Evolutionary conservation across 2,329 filamentous ascomycete species (phyloP).

Genomic region (Sodiomyces alkalinus): DNA sequence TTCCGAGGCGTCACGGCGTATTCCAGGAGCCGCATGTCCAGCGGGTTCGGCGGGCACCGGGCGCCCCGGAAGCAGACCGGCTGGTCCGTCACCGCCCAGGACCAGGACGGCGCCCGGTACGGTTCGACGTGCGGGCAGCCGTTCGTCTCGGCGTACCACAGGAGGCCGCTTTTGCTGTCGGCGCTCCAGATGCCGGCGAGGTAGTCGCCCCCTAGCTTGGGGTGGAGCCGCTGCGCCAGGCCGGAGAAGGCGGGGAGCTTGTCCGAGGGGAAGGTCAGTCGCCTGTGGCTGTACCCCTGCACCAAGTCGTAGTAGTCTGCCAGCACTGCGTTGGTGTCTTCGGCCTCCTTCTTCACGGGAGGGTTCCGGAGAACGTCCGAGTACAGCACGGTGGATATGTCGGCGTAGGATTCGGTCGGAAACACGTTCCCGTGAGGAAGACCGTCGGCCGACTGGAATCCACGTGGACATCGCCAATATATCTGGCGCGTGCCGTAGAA

Average conservation of each 20-base stretch:
- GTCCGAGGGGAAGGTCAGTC: neutral
- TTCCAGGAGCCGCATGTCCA: neutral
- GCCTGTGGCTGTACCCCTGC: neutral
- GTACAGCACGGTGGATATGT: neutral
- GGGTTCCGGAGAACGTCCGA: too few relatives aligned
- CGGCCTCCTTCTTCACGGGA: too few relatives aligned
- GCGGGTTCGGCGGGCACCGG: neutral
- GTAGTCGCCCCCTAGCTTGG: neutral
- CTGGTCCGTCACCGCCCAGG: neutral
- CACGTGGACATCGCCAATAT: conserved; percentile 10
- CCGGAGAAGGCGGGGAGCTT: neutral
- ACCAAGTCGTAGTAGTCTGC: neutral
- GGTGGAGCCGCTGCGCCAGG: neutral
- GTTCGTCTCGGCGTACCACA: neutral
- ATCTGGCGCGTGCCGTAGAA: conserved; percentile 3
- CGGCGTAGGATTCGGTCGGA: neutral
- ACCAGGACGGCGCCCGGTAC: neutral
- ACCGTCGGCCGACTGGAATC: too few relatives aligned
- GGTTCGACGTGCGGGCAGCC: neutral
- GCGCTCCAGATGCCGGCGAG: neutral
- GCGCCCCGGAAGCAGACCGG: neutral
- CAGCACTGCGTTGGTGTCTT: neutral
- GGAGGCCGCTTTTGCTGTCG: neutral
- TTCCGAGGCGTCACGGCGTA: neutral
- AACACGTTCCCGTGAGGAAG: too few relatives aligned